Evolutionary conservation across 768 basidiomycete species (phyloP).

Genomic region (Asterophora parasitica): DNA sequence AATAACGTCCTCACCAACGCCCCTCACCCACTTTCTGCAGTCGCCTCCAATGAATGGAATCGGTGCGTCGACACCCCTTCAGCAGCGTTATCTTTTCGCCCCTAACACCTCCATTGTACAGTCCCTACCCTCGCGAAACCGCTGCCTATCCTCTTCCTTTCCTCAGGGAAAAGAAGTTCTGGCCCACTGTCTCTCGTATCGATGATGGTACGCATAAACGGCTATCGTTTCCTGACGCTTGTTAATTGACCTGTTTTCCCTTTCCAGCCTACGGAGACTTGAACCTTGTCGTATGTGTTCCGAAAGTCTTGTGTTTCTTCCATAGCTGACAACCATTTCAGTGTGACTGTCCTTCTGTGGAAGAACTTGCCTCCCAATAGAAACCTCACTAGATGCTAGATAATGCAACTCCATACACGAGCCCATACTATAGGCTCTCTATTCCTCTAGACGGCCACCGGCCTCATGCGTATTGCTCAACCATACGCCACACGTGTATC

Average conservation of each 20-base stretch:
- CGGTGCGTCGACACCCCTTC: constrained; percentile 40
- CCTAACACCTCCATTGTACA: constrained; percentile 30
- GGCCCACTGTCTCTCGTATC: constrained; percentile 89
- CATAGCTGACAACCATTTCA: constrained; percentile 25
- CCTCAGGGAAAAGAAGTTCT: constrained; percentile 89
- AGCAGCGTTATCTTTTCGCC: background rate
- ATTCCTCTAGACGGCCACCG: constrained; percentile 48
- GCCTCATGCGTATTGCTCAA: constrained; percentile 58
- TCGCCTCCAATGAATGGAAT: constrained; percentile 83
- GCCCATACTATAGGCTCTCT: constrained; percentile 35
- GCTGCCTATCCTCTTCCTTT: constrained; percentile 89
- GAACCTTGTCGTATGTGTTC: constrained; percentile 71
- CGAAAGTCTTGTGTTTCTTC: background rate
- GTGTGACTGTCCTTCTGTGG: constrained; percentile 86
- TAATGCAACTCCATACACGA: constrained; percentile 11
- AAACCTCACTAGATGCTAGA: constrained; percentile 1
- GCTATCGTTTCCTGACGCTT: constrained; percentile 3
- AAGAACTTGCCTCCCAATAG: constrained; percentile 55
- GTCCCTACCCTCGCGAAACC: constrained; percentile 80
- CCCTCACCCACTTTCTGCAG: constrained; percentile 79
- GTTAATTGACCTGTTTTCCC: background rate
- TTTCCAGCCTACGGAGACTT: constrained; percentile 82
- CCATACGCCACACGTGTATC: constrained; percentile 41
- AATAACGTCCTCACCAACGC: constrained; percentile 94
- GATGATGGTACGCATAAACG: constrained; percentile 72